phyloP scores from a whole-genome alignment of 2,329 filamentous ascomycete species.

The Talaromyces rugulosus region DNA sequence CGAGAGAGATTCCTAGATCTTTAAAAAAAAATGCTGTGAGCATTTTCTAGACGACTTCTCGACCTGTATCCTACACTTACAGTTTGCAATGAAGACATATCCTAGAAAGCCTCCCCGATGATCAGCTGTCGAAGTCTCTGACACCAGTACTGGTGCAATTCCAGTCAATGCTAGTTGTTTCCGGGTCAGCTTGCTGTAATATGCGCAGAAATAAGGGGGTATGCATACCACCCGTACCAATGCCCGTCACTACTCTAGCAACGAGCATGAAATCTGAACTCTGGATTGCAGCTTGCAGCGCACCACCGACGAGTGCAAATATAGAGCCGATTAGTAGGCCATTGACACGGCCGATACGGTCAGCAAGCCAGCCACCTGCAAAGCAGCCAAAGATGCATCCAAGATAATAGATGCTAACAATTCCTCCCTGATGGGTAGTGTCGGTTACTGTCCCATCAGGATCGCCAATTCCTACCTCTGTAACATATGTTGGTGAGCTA shows the following conservation, averaged over 20 bases:
- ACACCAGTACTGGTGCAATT: slow-evolving; percentile 48
- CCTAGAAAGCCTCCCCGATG: slow-evolving; percentile 46
- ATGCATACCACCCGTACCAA: slow-evolving; percentile 46
- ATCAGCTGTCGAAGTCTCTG: slow-evolving; percentile 45
- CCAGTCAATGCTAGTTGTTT: slow-evolving; percentile 43
- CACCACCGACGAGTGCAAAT: slow-evolving; percentile 48
- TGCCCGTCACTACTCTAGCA: slow-evolving; percentile 48
- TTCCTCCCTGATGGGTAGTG: slow-evolving; percentile 48
- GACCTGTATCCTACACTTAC: slow-evolving; percentile 15
- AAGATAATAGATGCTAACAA: slow-evolving; percentile 52
- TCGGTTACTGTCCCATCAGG: slow-evolving; percentile 45
- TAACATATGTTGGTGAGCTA: slow-evolving; percentile 33
- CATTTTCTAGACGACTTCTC: background rate
- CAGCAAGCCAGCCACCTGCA: slow-evolving; percentile 48
- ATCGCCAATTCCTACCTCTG: slow-evolving; percentile 41
- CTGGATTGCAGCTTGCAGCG: slow-evolving; percentile 44
- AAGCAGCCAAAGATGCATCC: slow-evolving; percentile 51
- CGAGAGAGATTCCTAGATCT: slow-evolving; percentile 45
- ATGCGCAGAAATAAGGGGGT: background rate
- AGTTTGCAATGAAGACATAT: slow-evolving; percentile 52
- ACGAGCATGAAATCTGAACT: slow-evolving; percentile 47
- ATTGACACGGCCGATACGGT: slow-evolving; percentile 52
- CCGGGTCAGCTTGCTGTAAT: too few relatives aligned
- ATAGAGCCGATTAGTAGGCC: slow-evolving; percentile 46
- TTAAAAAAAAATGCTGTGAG: slow-evolving; percentile 4